Percentiles rank a stretch among this genome's conserved stretches.
These are phyloP conservation scores for Hirsutella minnesotensis DNA, from an alignment of 2,329 filamentous ascomycete species.

Conservation along the genomic window DNA sequence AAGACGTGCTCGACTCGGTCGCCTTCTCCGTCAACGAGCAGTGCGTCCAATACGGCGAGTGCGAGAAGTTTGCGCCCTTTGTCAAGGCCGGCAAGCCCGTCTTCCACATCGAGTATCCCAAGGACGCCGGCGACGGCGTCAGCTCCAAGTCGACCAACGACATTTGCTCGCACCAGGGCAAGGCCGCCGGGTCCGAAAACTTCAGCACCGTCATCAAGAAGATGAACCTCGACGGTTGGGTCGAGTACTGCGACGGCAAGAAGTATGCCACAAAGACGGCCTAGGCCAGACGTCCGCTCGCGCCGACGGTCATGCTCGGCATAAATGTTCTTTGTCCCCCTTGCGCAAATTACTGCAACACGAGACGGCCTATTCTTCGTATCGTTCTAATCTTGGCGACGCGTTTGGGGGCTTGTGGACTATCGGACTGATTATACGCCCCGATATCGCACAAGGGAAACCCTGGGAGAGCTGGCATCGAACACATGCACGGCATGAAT, in stretches of 20 bases:
- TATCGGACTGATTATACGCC: too few species aligned
- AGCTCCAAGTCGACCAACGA: slow-evolving; percentile 17
- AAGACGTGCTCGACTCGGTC: slow-evolving; percentile 31
- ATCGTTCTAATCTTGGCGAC: too few species aligned
- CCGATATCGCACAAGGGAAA: too few species aligned
- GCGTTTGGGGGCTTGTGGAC: too few species aligned
- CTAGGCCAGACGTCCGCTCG: too few species aligned
- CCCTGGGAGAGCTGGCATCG: neutral
- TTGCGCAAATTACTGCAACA: too few species aligned
- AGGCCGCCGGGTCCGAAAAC: slow-evolving; percentile 27
- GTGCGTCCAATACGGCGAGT: slow-evolving; percentile 50
- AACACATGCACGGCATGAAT: neutral
- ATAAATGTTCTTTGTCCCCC: neutral
- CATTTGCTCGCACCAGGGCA: slow-evolving; percentile 29
- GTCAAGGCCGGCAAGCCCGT: slow-evolving; percentile 52
- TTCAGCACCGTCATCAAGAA: slow-evolving; percentile 58
- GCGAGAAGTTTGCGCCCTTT: slow-evolving; percentile 44
- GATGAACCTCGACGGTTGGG: slow-evolving; percentile 51
- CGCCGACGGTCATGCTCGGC: neutral
- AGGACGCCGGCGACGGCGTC: slow-evolving; percentile 29
- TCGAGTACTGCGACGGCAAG: slow-evolving; percentile 38
- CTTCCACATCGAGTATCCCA: slow-evolving; percentile 62
- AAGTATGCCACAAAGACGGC: slow-evolving; percentile 13
- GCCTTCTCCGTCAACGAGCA: slow-evolving; percentile 62
- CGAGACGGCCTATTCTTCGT: too few species aligned